Conservation (phyloP, 495 filamentous ascomycete species). For the Aspergillus baeticus region DNA sequence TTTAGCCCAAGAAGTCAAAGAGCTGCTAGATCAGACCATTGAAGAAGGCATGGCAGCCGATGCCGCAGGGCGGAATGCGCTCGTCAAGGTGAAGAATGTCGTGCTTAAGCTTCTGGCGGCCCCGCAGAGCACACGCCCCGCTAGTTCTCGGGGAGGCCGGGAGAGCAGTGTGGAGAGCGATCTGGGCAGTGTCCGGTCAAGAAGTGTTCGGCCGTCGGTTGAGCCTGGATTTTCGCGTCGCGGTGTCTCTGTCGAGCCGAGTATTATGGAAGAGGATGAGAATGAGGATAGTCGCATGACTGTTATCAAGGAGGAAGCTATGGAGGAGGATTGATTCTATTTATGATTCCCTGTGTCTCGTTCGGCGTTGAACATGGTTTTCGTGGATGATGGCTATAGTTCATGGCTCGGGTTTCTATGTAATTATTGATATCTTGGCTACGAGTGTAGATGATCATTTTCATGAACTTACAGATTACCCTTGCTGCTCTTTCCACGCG, state of each 20-base stretch:
- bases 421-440: conserved; percentile 9
- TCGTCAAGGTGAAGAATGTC: conserved; percentile 75
- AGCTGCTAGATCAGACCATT: conserved; percentile 63
- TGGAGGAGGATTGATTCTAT: conserved; percentile 11
- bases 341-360: conserved; percentile 22
- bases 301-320: conserved; percentile 49
- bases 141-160: conserved; percentile 28
- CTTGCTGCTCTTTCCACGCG: no score
- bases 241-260: conserved; percentile 42
- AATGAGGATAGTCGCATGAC: conserved; percentile 52
- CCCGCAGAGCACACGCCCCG: conserved; percentile 34
- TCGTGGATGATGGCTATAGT: neutral
- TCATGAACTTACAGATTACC: no score
- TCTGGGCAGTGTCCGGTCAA: conserved; percentile 33
- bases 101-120: conserved; percentile 47
- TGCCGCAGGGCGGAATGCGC: conserved; percentile 68
- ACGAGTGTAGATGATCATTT: conserved; percentile 14
- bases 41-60: conserved; percentile 68
- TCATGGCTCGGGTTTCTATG: conserved; percentile 1
- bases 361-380: conserved; percentile 19
- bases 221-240: conserved; percentile 32
- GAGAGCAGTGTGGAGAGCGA: conserved; percentile 44
- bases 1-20: conserved; percentile 43
- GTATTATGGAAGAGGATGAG: conserved; percentile 53
- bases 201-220: conserved; percentile 40